Conservation (phyloP, 2,329 filamentous ascomycete genomes). For the Aspergillus sp. region DNA sequence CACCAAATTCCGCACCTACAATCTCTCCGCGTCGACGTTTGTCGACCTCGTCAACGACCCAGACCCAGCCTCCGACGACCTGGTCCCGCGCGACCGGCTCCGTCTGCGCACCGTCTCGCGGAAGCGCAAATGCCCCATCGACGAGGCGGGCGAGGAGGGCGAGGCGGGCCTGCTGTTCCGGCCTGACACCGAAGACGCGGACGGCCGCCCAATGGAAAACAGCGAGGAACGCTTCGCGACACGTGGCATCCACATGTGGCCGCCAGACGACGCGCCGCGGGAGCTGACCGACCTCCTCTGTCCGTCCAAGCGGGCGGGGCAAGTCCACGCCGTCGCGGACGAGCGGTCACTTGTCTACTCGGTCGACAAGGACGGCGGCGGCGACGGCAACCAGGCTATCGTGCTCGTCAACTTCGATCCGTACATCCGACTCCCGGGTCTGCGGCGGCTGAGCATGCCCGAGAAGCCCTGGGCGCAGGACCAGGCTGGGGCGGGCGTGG, state of each 20-base stretch:
- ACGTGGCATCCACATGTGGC: constrained; percentile 35
- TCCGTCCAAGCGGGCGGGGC: constrained; percentile 23
- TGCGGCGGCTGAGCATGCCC: constrained; percentile 8
- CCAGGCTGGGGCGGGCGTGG: constrained; percentile 2
- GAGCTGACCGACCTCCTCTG: constrained; percentile 32
- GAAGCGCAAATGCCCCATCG: constrained; percentile 31
- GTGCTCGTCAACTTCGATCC: constrained; percentile 35
- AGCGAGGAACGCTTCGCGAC: constrained; percentile 32
- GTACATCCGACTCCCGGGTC: constrained; percentile 19
- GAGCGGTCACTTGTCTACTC: constrained; percentile 35
- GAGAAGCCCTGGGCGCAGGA: not conserved
- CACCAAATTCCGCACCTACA: constrained; percentile 36
- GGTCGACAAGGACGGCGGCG: constrained; percentile 18
- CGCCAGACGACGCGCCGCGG: constrained; percentile 28
- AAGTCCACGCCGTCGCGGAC: constrained; percentile 27
- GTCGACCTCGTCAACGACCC: constrained; percentile 37
- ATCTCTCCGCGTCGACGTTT: constrained; percentile 32
- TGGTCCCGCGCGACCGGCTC: constrained; percentile 29
- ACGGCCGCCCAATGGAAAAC: constrained; percentile 18
- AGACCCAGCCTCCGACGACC: constrained; percentile 11
- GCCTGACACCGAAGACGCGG: constrained; percentile 17
- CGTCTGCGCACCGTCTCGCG: constrained; percentile 35
- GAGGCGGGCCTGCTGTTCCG: constrained; percentile 17
- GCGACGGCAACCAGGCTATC: constrained; percentile 19
- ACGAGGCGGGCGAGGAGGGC: constrained; percentile 21